These are phyloP conservation scores for Fusarium sp. DNA, from an alignment of 2,329 filamentous ascomycete species.

Conservation along the genomic window DNA sequence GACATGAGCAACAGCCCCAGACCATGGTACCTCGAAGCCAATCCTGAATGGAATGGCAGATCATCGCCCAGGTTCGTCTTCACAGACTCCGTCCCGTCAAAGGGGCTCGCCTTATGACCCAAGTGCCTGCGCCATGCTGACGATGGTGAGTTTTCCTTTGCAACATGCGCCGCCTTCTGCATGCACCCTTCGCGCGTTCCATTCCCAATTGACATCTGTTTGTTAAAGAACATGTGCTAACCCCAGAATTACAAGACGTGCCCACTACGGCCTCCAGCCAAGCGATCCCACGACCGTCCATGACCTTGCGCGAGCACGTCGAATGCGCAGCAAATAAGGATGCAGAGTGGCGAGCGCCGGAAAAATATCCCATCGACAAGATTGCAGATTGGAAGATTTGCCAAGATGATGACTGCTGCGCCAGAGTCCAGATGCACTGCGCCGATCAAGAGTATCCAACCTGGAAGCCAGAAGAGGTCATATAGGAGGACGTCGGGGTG, in stretches of 20 bases:
- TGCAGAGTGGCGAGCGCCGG: not conserved
- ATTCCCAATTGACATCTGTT: not conserved
- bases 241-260: not conserved
- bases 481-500: not conserved
- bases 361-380: not conserved
- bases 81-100: not conserved
- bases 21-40: not conserved
- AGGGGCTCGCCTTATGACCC: not conserved
- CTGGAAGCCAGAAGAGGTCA: constrained; percentile 4
- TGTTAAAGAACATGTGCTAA: not conserved
- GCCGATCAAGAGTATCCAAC: not conserved
- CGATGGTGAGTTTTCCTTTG: not conserved
- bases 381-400: not conserved
- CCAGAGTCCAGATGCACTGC: not conserved
- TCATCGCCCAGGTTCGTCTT: not conserved
- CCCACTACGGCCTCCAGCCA: not conserved
- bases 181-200: not conserved
- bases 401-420: not conserved
- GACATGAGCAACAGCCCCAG: too few species aligned
- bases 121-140: not conserved
- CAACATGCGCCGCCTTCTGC: too few species aligned
- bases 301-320: not conserved
- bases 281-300: not conserved
- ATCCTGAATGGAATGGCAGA: not conserved
- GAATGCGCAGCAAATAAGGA: not conserved